These are phyloP conservation scores for Heliocybe sulcata DNA, from an alignment of 1,284 basidiomycete species.

Conservation along the genomic window DNA sequence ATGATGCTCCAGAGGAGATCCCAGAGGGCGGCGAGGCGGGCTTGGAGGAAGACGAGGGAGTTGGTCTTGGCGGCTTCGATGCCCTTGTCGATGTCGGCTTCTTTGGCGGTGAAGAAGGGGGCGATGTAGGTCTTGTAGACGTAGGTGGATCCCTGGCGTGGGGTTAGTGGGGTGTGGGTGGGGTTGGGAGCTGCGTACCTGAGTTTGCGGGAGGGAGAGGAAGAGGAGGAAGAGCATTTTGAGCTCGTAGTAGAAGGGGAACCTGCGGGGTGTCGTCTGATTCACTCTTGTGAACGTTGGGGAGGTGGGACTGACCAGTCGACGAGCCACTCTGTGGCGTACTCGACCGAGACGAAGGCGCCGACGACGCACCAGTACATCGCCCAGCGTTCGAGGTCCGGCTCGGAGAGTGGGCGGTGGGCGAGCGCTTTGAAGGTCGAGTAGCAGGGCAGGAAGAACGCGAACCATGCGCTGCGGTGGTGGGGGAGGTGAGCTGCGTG, in stretches of 20 bases:
- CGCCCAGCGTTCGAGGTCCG: constrained; percentile 49
- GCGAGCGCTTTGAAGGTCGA: constrained; percentile 62
- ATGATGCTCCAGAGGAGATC: constrained; percentile 35
- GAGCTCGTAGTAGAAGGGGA: constrained; percentile 66
- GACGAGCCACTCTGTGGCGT: constrained; percentile 59
- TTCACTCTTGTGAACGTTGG: neutral
- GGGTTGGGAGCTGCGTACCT: constrained; percentile 4
- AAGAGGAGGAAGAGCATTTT: constrained; percentile 86
- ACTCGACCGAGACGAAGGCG: constrained; percentile 60
- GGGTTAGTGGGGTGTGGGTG: neutral
- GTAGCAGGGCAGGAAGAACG: constrained; percentile 55
- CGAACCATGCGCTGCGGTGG: constrained; percentile 59
- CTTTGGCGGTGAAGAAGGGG: constrained; percentile 61
- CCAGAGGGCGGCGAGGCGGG: constrained; percentile 38
- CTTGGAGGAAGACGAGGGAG: constrained; percentile 41
- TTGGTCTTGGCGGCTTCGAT: constrained; percentile 49
- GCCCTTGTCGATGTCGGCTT: constrained; percentile 59
- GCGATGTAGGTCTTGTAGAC: constrained; percentile 60
- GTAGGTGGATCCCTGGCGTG: constrained; percentile 60
- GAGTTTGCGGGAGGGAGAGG: constrained; percentile 83
- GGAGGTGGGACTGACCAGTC: constrained; percentile 51
- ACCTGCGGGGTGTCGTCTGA: neutral
- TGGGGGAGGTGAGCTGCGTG: neutral
- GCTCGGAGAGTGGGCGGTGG: constrained; percentile 46
- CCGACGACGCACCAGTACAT: constrained; percentile 63